Evolutionary conservation across 2,329 filamentous ascomycete genomes (phyloP), one percentile per base, ranked within the genome.

Genomic region (Cryphonectria radicalis): DNA sequence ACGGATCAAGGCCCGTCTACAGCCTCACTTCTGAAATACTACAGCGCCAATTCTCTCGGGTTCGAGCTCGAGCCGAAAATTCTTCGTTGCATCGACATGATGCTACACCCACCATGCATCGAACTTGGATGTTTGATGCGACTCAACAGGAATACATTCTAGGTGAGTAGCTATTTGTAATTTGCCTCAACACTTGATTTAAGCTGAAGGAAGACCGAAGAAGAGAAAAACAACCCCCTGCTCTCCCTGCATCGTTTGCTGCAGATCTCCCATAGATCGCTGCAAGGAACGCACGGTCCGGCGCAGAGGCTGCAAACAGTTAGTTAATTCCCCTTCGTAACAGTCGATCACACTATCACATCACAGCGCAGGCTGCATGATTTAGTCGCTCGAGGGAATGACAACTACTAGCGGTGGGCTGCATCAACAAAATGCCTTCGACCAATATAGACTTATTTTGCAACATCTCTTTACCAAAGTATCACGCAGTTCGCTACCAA

Each of bases 281-380:
- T 59, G 55, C 28, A 59, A 32, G 55, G 55, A 6, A 32, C 53
- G 53, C 53, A 57, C 53, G 53, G 53, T 28, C 25, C 55, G 55
- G 55, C 55, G 25, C 25, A 59, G 14, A 59, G 55, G 55, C 55
- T 59, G 5, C 55, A 59, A 32, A 17, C 28, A 32, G 55, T 35
- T 59, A 59, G 55, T 19, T 5, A 59, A 8, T 2, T 2, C 55
- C 55, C 1, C 5, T 13, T 14, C 19, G 25, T 32, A 59, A 59
- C 25, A 32, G 55, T 59, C 55, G 55, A 59, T 59, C 55, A 59
- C 14, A 59, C 55, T 59, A 59, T 59, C 55, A 59, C 55, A 59
- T 59, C 55, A 59, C 55, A 59, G 55, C 55, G 32, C 55, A 59
- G 55, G 28, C 13, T 32, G 55, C 55, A 59, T 59, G 11, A 3